These are phyloP conservation scores for Cladosporium phlei DNA, from an alignment of 2,329 filamentous ascomycete genomes.

Conservation along the genomic window DNA sequence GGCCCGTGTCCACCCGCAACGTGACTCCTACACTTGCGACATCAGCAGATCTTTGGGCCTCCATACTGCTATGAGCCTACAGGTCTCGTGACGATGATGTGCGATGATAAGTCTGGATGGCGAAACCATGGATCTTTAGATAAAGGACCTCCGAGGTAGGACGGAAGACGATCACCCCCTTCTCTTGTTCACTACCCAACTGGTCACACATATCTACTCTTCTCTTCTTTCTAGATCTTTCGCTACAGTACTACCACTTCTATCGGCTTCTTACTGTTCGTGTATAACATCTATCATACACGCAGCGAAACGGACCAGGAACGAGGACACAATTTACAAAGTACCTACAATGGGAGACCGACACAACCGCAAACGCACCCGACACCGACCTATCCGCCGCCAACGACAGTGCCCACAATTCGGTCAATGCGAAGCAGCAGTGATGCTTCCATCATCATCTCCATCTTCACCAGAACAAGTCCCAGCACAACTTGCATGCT, in stretches of 20 bases:
- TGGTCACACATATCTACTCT: no score
- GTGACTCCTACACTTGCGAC: slow-evolving; percentile 7
- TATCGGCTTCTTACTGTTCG: no score
- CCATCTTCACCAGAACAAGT: neutral
- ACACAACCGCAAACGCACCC: slow-evolving; percentile 12
- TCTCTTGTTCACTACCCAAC: no score
- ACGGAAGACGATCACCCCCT: no score
- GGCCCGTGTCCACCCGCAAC: slow-evolving; percentile 10
- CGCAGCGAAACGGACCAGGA: neutral
- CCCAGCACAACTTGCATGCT: neutral
- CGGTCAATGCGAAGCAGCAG: neutral
- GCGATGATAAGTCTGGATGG: neutral
- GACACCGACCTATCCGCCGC: slow-evolving; percentile 10
- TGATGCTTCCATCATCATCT: neutral
- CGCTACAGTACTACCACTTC: no score
- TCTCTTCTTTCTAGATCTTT: neutral
- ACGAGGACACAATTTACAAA: no score
- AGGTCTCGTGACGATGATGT: slow-evolving; percentile 7
- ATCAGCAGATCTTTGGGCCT: slow-evolving; percentile 1
- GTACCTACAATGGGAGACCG: slow-evolving; percentile 12
- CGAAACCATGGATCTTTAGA: neutral
- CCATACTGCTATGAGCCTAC: neutral
- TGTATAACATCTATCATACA: neutral
- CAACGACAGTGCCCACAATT: neutral
- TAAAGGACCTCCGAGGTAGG: slow-evolving; percentile 12